A percentile compares a stretch with the other conserved stretches of the same genome.
These are phyloP conservation scores for Starmerella apicola DNA, from an alignment of 805 yeast genomes.

Conservation along the genomic window DNA sequence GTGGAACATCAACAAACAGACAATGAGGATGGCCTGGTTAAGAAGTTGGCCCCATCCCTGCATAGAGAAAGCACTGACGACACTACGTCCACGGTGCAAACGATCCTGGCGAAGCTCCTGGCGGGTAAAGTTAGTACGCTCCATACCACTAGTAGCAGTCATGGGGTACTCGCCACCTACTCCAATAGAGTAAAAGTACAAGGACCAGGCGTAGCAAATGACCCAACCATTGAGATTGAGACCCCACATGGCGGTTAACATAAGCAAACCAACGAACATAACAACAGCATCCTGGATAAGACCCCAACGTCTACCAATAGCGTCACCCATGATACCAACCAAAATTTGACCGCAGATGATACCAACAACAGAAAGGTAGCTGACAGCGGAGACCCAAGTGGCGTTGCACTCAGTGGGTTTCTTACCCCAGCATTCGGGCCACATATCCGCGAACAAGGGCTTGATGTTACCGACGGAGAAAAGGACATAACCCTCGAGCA, in stretches of 20 bases:
- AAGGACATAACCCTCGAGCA: conserved; percentile 30
- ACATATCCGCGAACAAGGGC: conserved; percentile 25
- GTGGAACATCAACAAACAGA: conserved; percentile 23
- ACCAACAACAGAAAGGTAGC: conserved; percentile 31
- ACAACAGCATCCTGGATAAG: conserved; percentile 46
- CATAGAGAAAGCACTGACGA: conserved; percentile 27
- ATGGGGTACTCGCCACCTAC: conserved; percentile 62
- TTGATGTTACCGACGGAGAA: conserved; percentile 30
- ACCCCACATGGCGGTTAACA: conserved; percentile 53
- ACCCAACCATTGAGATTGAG: conserved; percentile 44
- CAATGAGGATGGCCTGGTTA: conserved; percentile 25
- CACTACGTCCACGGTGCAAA: conserved; percentile 31
- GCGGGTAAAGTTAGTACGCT: conserved; percentile 35
- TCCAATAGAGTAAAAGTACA: conserved; percentile 40
- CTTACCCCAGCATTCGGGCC: conserved; percentile 30
- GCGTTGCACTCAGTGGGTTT: conserved; percentile 24
- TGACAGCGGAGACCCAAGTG: conserved; percentile 29
- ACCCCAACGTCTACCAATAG: conserved; percentile 50
- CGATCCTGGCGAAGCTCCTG: conserved; percentile 27
- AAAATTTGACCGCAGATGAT: conserved; percentile 50
- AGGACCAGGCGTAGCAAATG: conserved; percentile 34
- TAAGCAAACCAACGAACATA: conserved; percentile 42
- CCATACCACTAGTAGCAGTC: conserved; percentile 50
- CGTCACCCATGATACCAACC: conserved; percentile 47
- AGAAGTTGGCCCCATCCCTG: conserved; percentile 28